A percentile compares a stretch with the other conserved stretches of the same genome.
These are phyloP conservation scores for Xylaria sp. DNA, from an alignment of 2,329 filamentous ascomycete species.

Conservation along the genomic window DNA sequence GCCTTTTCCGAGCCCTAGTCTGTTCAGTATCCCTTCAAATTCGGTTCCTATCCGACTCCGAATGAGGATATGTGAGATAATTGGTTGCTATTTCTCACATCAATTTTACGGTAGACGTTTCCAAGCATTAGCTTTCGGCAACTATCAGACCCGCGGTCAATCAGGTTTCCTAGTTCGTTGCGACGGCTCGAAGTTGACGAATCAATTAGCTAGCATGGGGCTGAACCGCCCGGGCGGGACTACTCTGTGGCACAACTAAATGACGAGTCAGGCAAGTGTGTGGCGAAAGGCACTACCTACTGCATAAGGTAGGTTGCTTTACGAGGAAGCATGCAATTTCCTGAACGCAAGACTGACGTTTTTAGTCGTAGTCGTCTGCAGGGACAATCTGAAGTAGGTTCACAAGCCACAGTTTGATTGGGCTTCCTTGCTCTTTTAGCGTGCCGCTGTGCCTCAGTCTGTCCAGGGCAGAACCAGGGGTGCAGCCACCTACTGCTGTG, in stretches of 20 bases:
- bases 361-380: background rate
- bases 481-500: constrained; percentile 7
- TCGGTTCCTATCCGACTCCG: background rate
- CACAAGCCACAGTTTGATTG: constrained; percentile 10
- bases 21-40: background rate
- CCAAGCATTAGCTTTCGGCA: background rate
- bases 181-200: background rate
- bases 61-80: background rate
- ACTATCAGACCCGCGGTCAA: background rate
- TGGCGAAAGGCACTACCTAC: background rate
- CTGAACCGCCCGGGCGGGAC: constrained; percentile 11
- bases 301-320: background rate
- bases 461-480: background rate
- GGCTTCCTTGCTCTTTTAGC: background rate
- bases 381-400: background rate
- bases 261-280: background rate
- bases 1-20: constrained; percentile 8
- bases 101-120: background rate
- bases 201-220: constrained; percentile 6
- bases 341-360: background rate
- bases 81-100: background rate
- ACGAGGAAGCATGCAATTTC: background rate
- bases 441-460: background rate
- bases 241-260: background rate
- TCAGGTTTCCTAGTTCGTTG: background rate